Evolutionary conservation across 2,329 filamentous ascomycete species (phyloP).

Genomic region (Paecilomyces formosus): DNA sequence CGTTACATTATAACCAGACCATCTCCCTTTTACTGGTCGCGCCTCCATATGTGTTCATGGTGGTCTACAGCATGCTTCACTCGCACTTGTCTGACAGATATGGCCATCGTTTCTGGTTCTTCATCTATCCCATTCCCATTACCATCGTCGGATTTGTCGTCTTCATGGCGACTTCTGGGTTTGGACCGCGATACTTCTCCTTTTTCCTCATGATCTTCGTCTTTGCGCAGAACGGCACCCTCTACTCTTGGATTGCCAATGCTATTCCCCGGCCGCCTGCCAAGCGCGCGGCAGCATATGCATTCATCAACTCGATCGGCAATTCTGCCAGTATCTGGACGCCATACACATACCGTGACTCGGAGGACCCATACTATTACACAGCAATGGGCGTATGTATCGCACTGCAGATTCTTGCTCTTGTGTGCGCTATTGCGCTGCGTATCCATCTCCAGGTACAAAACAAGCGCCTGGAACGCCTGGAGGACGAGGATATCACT

Average conservation of each 20-base stretch:
- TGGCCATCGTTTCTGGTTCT: slow-evolving; percentile 46
- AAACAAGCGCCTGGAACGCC: slow-evolving; percentile 44
- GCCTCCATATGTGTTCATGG: slow-evolving; percentile 49
- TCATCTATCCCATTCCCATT: slow-evolving; percentile 45
- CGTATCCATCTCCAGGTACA: slow-evolving; percentile 34
- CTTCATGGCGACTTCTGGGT: slow-evolving; percentile 46
- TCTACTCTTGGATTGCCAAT: slow-evolving; percentile 44
- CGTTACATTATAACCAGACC: slow-evolving; percentile 37
- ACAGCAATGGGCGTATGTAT: slow-evolving; percentile 38
- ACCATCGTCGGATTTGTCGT: slow-evolving; percentile 46
- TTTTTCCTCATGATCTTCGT: slow-evolving; percentile 51
- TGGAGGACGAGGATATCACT: slow-evolving; percentile 42
- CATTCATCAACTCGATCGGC: slow-evolving; percentile 49
- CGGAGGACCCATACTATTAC: slow-evolving; percentile 32
- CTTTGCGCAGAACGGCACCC: slow-evolving; percentile 47
- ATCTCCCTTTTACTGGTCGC: slow-evolving; percentile 46
- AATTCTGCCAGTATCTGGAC: slow-evolving; percentile 49
- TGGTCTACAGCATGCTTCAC: slow-evolving; percentile 41
- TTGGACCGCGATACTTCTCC: slow-evolving; percentile 49
- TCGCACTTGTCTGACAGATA: slow-evolving; percentile 38
- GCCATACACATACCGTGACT: slow-evolving; percentile 39
- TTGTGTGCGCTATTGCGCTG: slow-evolving; percentile 27
- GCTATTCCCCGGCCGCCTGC: slow-evolving; percentile 46
- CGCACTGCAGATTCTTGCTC: slow-evolving; percentile 30
- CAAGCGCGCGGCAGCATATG: slow-evolving; percentile 48